These are phyloP conservation scores for Neohortaea acidophila DNA, from an alignment of 495 filamentous ascomycete genomes.

Conservation along the genomic window DNA sequence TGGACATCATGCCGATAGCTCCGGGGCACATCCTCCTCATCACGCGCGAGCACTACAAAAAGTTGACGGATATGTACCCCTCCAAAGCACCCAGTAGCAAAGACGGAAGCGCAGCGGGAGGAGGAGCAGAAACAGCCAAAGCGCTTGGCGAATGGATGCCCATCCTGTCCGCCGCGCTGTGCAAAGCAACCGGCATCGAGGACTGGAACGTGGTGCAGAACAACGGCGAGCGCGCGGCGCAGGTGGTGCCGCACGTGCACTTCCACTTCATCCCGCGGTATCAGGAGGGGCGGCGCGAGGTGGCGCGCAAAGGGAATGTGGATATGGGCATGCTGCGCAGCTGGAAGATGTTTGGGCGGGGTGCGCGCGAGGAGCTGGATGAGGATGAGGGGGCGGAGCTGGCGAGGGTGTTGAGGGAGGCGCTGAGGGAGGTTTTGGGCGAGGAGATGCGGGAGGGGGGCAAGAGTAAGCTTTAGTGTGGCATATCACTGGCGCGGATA, in stretches of 20 bases:
- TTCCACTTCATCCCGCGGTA: conserved; percentile 76
- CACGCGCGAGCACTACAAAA: conserved; percentile 54
- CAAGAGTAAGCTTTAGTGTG: background rate
- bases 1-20: conserved; percentile 78
- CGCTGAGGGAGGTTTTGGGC: conserved; percentile 30
- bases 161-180: conserved; percentile 54
- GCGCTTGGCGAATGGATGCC: conserved; percentile 45
- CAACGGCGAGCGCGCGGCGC: conserved; percentile 74
- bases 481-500: background rate
- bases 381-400: conserved; percentile 62
- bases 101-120: conserved; percentile 27
- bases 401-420: conserved; percentile 42
- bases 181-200: conserved; percentile 43
- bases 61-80: conserved; percentile 51
- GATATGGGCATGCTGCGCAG: conserved; percentile 38
- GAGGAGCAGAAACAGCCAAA: background rate
- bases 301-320: conserved; percentile 31
- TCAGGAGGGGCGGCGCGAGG: conserved; percentile 16
- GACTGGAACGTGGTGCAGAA: conserved; percentile 95
- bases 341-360: conserved; percentile 70
- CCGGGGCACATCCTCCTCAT: conserved; percentile 64
- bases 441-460: conserved; percentile 11
- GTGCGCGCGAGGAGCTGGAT: conserved; percentile 67
- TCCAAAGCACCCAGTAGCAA: conserved; percentile 42
- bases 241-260: conserved; percentile 82